Evolutionary conservation across 805 yeast genomes (phyloP).

Genomic region (Wickerhamiella hasegawae): DNA sequence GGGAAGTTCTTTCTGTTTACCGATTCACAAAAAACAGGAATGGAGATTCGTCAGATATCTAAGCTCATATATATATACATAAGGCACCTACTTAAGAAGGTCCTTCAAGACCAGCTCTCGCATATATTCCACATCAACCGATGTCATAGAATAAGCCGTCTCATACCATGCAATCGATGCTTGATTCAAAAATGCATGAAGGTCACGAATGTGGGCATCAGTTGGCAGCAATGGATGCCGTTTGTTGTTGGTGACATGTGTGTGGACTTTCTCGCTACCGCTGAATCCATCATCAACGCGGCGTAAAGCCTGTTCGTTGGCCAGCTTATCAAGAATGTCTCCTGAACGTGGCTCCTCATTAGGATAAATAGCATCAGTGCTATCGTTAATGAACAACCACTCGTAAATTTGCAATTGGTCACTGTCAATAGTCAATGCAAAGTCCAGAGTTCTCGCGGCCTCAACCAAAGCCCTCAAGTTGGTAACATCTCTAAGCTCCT

Average conservation of each 20-base stretch:
- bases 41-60: too few species aligned
- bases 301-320: conserved; percentile 21
- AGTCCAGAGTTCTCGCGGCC: conserved; percentile 67
- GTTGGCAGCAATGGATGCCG: conserved; percentile 20
- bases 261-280: background rate
- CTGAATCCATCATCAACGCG: conserved; percentile 13
- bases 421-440: conserved; percentile 44
- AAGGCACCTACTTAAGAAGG: conserved; percentile 26
- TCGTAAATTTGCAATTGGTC: conserved; percentile 69
- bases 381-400: conserved; percentile 74
- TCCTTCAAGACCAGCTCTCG: conserved; percentile 44
- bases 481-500: conserved; percentile 6
- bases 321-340: conserved; percentile 35
- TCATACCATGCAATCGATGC: conserved; percentile 52
- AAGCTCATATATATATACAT: too few species aligned
- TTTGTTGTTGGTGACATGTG: conserved; percentile 6
- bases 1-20: conserved; percentile 80
- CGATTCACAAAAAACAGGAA: conserved; percentile 28
- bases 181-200: conserved; percentile 50
- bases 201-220: conserved; percentile 17
- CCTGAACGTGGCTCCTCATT: conserved; percentile 15
- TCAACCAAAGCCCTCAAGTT: conserved; percentile 8
- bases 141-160: conserved; percentile 38
- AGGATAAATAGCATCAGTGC: conserved; percentile 36
- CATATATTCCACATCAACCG: conserved; percentile 31